Conservation (phyloP, 768 basidiomycete genomes). For the Suillus alpinus region DNA sequence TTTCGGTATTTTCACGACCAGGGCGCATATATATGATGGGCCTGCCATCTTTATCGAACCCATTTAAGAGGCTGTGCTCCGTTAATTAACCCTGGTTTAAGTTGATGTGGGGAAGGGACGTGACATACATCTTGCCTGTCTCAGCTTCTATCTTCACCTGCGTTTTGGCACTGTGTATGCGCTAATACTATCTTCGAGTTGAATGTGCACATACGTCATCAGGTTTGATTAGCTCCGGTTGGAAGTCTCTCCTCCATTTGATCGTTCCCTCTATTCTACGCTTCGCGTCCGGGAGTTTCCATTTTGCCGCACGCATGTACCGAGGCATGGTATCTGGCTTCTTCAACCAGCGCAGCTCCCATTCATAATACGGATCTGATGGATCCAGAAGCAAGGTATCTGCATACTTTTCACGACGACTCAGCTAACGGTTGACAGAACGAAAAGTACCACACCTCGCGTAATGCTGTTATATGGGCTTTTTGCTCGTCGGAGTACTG, state of each 20-base stretch:
- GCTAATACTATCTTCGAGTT: background rate
- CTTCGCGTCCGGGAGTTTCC: conserved; percentile 75
- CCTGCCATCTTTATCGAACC: conserved; percentile 84
- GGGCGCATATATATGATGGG: conserved; percentile 89
- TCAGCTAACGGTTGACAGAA: background rate
- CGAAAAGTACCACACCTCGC: conserved; percentile 46
- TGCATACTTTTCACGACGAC: conserved; percentile 51
- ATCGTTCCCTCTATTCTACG: conserved; percentile 74
- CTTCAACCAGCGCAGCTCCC: conserved; percentile 77
- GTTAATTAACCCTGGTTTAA: background rate
- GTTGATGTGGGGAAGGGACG: background rate
- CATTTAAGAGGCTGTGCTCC: conserved; percentile 62
- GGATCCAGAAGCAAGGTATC: conserved; percentile 58
- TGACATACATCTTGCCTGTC: conserved; percentile 84
- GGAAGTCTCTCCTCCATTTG: conserved; percentile 82
- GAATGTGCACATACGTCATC: conserved; percentile 49
- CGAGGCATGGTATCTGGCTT: conserved; percentile 62
- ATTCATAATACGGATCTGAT: conserved; percentile 67
- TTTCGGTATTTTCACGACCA: conserved; percentile 81
- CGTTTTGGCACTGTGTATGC: background rate
- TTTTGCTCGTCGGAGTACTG: conserved; percentile 64
- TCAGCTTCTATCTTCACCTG: conserved; percentile 72
- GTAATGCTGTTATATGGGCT: conserved; percentile 55
- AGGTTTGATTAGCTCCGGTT: conserved; percentile 81
- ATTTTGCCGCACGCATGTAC: conserved; percentile 85